Evolutionary conservation across 257 asterid species (phyloP).

Genomic region (Rehmannia glutinosa): DNA sequence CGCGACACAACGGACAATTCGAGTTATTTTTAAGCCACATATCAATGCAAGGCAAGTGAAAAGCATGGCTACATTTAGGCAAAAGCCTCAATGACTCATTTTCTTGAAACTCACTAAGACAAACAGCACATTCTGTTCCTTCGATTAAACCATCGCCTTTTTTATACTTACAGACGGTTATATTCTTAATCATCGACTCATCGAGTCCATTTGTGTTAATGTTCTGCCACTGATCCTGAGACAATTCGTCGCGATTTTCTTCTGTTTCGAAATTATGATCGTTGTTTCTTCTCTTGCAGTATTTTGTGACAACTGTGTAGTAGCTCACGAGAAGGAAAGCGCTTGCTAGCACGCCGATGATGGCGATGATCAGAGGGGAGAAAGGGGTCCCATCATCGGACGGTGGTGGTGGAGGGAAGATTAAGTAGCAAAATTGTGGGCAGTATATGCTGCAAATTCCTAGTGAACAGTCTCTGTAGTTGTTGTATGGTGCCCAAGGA

Average conservation of each 20-base stretch:
- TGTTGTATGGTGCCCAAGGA: conserved; percentile 54
- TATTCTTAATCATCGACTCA: conserved; percentile 48
- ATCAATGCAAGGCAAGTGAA: conserved; percentile 79
- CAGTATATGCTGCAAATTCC: conserved; percentile 81
- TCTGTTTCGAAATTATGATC: conserved; percentile 1
- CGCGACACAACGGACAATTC: conserved; percentile 79
- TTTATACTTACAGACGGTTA: conserved; percentile 57
- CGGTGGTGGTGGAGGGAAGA: conserved; percentile 80
- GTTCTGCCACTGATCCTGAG: conserved; percentile 44
- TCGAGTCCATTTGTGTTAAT: conserved; percentile 47
- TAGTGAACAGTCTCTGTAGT: conserved; percentile 59
- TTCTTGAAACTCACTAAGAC: conserved; percentile 68
- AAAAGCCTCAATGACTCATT: conserved; percentile 62
- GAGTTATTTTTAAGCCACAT: conserved; percentile 77
- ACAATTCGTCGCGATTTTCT: conserved; percentile 22
- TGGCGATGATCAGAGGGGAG: conserved; percentile 66
- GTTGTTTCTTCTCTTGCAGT: conserved; percentile 45
- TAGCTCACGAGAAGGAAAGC: conserved; percentile 63
- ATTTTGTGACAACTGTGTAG: conserved; percentile 59
- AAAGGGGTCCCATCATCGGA: conserved; percentile 37
- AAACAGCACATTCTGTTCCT: conserved; percentile 79
- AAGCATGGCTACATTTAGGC: conserved; percentile 89
- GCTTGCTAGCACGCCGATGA: conserved; percentile 56
- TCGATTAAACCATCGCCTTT: conserved; percentile 68
- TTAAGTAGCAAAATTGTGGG: conserved; percentile 75